These are phyloP conservation scores for Chlorella variabilis DNA, from an alignment of 163 green algal genomes.

Conservation along the genomic window DNA sequence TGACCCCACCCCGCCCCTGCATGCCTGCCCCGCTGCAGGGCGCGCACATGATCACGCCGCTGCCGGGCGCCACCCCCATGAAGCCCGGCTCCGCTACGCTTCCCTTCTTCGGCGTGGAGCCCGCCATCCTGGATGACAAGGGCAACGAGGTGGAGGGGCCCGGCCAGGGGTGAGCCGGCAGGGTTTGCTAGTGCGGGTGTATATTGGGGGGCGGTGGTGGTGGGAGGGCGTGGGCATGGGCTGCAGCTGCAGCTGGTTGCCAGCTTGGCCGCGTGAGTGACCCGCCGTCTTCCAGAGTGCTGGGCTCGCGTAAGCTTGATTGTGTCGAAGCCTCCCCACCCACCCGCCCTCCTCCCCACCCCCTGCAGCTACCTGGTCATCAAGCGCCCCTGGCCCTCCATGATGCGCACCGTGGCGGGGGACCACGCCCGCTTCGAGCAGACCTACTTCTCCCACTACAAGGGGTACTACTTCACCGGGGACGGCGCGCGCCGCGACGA, in stretches of 20 bases:
- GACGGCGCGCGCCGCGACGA: constrained; percentile 78
- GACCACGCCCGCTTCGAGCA: constrained; percentile 89
- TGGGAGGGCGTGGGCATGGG: no score
- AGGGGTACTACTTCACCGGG: constrained; percentile 86
- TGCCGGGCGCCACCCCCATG: constrained; percentile 73
- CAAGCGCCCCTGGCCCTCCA: constrained; percentile 84
- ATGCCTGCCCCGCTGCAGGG: no score
- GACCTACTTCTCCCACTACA: constrained; percentile 81
- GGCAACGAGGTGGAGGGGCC: constrained; percentile 73
- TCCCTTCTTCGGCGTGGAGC: constrained; percentile 87
- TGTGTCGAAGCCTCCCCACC: no score
- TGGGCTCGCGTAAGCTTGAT: no score
- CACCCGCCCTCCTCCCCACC: background rate
- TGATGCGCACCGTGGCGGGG: constrained; percentile 83
- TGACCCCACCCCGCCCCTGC: no score
- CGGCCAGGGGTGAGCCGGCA: constrained; percentile 51
- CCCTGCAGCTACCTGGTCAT: constrained; percentile 59
- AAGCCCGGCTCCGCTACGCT: constrained; percentile 83
- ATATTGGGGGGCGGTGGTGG: background rate
- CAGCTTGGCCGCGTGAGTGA: no score
- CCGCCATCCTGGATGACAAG: constrained; percentile 80
- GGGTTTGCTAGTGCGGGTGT: no score
- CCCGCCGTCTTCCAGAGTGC: no score
- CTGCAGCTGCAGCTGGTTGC: no score
- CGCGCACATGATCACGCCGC: constrained; percentile 75